A percentile compares a stretch with the other conserved stretches of the same genome.
phyloP scores from a whole-genome alignment of 2,329 filamentous ascomycete genomes.

The Penicillium paneum region DNA sequence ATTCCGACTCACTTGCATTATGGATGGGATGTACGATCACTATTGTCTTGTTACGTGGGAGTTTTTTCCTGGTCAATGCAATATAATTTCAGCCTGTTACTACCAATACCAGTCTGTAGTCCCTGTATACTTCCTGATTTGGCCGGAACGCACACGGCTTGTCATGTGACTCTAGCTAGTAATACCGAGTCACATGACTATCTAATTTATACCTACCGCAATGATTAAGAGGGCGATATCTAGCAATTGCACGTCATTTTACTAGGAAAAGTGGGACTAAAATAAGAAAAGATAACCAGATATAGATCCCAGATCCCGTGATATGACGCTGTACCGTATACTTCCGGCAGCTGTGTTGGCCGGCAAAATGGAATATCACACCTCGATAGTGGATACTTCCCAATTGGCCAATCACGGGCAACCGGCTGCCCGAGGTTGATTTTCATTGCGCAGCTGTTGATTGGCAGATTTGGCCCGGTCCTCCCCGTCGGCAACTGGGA shows the following conservation, averaged over 20 bases:
- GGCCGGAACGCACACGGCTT: not conserved
- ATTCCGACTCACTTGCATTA: conserved; percentile 24
- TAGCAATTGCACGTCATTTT: not conserved
- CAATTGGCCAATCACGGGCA: conserved; percentile 28
- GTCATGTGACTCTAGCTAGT: not conserved
- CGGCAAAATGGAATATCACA: conserved; percentile 22
- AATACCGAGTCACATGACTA: not conserved
- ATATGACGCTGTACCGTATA: conserved; percentile 8
- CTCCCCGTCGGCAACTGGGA: conserved; percentile 34
- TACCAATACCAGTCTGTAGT: not conserved
- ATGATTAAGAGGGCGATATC: not conserved
- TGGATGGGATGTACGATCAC: conserved; percentile 36
- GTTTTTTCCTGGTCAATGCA: conserved; percentile 10
- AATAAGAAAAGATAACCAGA: not conserved
- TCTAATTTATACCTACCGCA: not conserved
- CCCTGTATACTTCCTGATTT: not conserved
- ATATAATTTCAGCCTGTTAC: conserved; percentile 19
- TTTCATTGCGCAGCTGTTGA: conserved; percentile 33
- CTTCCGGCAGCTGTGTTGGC: conserved; percentile 22
- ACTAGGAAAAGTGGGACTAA: not conserved
- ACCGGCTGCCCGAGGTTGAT: conserved; percentile 36
- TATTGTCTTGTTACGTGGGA: conserved; percentile 26
- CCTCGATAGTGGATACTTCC: conserved; percentile 29
- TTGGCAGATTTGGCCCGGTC: conserved; percentile 34
- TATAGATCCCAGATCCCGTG: not conserved